A percentile compares a stretch with the other conserved stretches of the same genome.
Evolutionary conservation across 2,329 filamentous ascomycete genomes (phyloP).

Genomic region (Fusarium sp.): DNA sequence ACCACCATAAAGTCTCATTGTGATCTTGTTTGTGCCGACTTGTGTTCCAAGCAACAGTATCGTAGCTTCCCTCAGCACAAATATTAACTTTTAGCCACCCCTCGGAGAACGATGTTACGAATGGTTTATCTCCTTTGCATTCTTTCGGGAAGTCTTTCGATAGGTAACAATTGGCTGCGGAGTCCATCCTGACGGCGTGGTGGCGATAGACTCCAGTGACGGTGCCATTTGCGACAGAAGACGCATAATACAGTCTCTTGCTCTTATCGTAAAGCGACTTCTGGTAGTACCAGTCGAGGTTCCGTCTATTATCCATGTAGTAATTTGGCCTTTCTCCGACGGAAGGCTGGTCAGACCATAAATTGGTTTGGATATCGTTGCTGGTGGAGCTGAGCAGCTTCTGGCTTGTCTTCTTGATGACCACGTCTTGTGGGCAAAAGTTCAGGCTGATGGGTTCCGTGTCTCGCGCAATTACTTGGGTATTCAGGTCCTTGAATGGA

Average conservation of each 20-base stretch:
- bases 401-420: constrained; percentile 4
- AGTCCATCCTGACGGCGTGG: constrained; percentile 27
- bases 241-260: constrained; percentile 3
- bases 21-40: constrained; percentile 24
- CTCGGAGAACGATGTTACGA: background rate
- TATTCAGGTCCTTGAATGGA: background rate
- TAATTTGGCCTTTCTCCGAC: no score
- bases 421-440: background rate
- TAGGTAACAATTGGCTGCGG: background rate
- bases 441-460: background rate
- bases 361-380: constrained; percentile 1
- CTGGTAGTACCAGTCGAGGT: background rate
- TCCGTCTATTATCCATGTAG: background rate
- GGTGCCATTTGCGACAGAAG: constrained; percentile 8
- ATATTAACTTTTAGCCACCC: background rate
- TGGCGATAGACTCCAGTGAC: constrained; percentile 11
- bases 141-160: background rate
- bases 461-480: constrained; percentile 8
- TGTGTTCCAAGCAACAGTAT: background rate
- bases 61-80: constrained; percentile 19
- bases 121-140: constrained; percentile 4
- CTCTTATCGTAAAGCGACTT: no score
- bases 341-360: constrained; percentile 1
- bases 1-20: constrained; percentile 18
- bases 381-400: background rate